Evolutionary conservation across 2,329 filamentous ascomycete species (phyloP).

Genomic region (Plectosphaerella sp.): DNA sequence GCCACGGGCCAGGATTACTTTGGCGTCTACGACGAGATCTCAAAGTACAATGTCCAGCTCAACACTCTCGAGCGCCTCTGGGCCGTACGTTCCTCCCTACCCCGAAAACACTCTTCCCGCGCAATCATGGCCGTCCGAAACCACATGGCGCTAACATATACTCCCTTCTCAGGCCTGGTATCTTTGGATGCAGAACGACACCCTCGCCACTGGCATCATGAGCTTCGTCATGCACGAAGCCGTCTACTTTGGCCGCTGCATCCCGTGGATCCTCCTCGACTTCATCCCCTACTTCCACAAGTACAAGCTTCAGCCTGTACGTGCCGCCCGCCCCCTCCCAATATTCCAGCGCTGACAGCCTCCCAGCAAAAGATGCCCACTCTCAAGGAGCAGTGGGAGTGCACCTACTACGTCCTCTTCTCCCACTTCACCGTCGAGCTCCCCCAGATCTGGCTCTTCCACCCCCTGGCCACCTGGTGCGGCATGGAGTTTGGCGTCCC

Average conservation of each 20-base stretch:
- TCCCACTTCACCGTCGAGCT: constrained; percentile 97
- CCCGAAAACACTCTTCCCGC: neutral
- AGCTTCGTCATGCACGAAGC: constrained; percentile 93
- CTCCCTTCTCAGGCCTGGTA: constrained; percentile 69
- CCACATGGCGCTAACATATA: constrained; percentile 6
- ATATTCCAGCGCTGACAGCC: neutral
- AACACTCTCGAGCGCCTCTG: constrained; percentile 85
- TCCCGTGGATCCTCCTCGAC: constrained; percentile 94
- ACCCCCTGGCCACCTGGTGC: constrained; percentile 89
- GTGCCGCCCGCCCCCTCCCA: constrained; percentile 20
- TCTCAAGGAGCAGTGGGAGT: constrained; percentile 90
- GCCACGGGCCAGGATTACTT: constrained; percentile 45
- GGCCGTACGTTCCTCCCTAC: constrained; percentile 54
- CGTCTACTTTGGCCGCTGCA: constrained; percentile 86
- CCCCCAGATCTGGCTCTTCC: constrained; percentile 98
- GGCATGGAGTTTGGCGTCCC: constrained; percentile 85
- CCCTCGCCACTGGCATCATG: constrained; percentile 94
- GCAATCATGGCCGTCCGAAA: too few relatives aligned
- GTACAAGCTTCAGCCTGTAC: constrained; percentile 89
- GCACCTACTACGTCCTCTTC: constrained; percentile 86
- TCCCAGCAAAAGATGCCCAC: constrained; percentile 75
- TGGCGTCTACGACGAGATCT: constrained; percentile 57
- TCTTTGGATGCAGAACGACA: constrained; percentile 96
- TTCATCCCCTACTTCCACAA: constrained; percentile 80
- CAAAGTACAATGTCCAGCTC: constrained; percentile 76